Evolutionary conservation across 495 filamentous ascomycete species (phyloP).

Genomic region (Xylaria venustula): DNA sequence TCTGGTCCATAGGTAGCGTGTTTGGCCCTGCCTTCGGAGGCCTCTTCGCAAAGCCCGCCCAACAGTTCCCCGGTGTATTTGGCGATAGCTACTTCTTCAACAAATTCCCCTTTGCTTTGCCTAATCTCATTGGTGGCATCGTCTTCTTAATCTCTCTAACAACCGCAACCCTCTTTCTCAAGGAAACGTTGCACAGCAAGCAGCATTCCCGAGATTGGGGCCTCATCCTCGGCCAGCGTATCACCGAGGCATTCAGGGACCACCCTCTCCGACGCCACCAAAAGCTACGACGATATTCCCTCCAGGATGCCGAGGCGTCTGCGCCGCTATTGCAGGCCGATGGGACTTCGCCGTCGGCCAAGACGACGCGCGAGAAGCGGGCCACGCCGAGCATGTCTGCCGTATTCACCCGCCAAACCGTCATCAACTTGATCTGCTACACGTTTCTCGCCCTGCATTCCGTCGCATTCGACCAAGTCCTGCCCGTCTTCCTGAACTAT

Average conservation of each 20-base stretch:
- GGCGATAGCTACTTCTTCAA: slow-evolving; percentile 64
- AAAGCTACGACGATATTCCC: slow-evolving; percentile 35
- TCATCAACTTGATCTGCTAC: slow-evolving; percentile 72
- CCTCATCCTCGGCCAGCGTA: slow-evolving; percentile 58
- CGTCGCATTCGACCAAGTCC: slow-evolving; percentile 75
- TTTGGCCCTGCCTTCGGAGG: slow-evolving; percentile 88
- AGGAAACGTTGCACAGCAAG: slow-evolving; percentile 72
- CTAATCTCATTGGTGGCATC: slow-evolving; percentile 70
- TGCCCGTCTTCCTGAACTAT: slow-evolving; percentile 80
- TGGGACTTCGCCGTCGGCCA: slow-evolving; percentile 33
- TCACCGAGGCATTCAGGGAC: slow-evolving; percentile 36
- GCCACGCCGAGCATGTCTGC: slow-evolving; percentile 57
- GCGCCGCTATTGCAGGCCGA: slow-evolving; percentile 36
- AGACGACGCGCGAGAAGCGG: slow-evolving; percentile 19
- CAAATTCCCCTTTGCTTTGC: slow-evolving; percentile 75
- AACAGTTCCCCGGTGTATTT: slow-evolving; percentile 66
- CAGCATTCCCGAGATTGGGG: slow-evolving; percentile 67
- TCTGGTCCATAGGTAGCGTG: slow-evolving; percentile 79
- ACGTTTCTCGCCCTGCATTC: slow-evolving; percentile 72
- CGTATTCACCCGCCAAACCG: slow-evolving; percentile 72
- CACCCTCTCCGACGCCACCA: slow-evolving; percentile 26
- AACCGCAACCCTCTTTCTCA: slow-evolving; percentile 69
- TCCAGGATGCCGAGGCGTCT: slow-evolving; percentile 43
- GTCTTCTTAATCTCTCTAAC: slow-evolving; percentile 73
- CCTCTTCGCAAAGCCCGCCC: slow-evolving; percentile 74